A percentile compares a stretch with the other conserved stretches of the same genome.
These are phyloP conservation scores for Salix suchowensis DNA, from an alignment of 345 rosid genomes.

Conservation along the genomic window DNA sequence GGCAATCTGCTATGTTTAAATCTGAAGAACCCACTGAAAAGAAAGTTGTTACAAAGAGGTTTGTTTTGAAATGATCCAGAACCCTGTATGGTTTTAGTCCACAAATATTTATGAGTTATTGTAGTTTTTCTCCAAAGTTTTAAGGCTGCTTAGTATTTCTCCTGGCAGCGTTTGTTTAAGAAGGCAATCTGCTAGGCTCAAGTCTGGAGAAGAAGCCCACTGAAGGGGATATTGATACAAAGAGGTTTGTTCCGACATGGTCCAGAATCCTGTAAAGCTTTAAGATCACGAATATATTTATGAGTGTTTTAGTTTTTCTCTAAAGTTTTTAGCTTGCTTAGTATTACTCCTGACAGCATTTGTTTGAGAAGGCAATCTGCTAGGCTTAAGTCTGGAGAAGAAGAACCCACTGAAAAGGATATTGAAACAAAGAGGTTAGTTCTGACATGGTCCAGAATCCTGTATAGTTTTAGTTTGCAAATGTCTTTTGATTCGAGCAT, in stretches of 20 bases:
- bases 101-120: background rate
- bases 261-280: background rate
- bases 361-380: conserved; percentile 24
- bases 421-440: background rate
- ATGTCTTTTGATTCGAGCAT: background rate
- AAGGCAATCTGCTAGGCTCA: conserved; percentile 28
- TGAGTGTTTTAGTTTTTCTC: background rate
- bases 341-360: conserved; percentile 11
- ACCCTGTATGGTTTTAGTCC: background rate
- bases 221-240: conserved; percentile 1
- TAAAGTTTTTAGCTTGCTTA: background rate
- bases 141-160: background rate
- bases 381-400: conserved; percentile 24
- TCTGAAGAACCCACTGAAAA: conserved; percentile 14
- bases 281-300: background rate
- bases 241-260: conserved; percentile 11
- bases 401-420: conserved; percentile 9
- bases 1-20: conserved; percentile 16
- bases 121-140: background rate
- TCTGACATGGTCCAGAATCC: background rate
- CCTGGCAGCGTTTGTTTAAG: conserved; percentile 20
- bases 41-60: conserved; percentile 8
- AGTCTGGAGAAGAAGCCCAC: conserved; percentile 18
- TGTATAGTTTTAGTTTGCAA: background rate
- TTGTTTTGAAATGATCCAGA: background rate